These are phyloP conservation scores for Neurospora sp. DNA, from an alignment of 2,329 filamentous ascomycete genomes.

Conservation along the genomic window DNA sequence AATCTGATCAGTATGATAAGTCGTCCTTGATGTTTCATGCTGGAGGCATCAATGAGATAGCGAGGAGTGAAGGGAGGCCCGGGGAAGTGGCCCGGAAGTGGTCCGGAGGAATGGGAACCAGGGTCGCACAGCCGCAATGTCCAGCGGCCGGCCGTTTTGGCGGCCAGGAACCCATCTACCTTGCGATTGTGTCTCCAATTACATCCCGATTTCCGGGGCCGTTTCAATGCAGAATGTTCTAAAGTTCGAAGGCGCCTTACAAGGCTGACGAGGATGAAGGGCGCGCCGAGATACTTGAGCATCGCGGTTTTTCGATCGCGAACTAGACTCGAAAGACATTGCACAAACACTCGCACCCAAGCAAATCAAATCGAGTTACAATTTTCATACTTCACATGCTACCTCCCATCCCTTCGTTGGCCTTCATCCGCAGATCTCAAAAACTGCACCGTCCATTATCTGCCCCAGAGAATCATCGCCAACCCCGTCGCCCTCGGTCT, in stretches of 20 bases:
- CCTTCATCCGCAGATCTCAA: neutral
- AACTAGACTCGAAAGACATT: neutral
- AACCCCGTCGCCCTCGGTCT: neutral
- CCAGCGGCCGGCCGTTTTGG: neutral
- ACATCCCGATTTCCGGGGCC: neutral
- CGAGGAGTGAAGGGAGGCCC: neutral
- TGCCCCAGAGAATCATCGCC: neutral
- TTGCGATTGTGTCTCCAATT: neutral
- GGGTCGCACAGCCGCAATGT: neutral
- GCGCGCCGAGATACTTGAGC: neutral
- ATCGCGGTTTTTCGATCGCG: neutral
- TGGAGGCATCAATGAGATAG: neutral
- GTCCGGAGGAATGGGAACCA: neutral
- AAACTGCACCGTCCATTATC: too few species aligned
- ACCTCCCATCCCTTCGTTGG: neutral
- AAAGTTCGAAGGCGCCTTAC: neutral
- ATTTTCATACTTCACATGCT: neutral
- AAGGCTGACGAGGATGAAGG: neutral
- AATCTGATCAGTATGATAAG: neutral
- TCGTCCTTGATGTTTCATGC: neutral
- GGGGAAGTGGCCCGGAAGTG: neutral
- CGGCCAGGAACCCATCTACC: neutral
- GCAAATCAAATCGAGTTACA: neutral
- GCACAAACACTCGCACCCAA: neutral
- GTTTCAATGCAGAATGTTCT: neutral